Evolutionary conservation across 179 eudicot species (phyloP).

Genomic region (Gypsophila paniculata): DNA sequence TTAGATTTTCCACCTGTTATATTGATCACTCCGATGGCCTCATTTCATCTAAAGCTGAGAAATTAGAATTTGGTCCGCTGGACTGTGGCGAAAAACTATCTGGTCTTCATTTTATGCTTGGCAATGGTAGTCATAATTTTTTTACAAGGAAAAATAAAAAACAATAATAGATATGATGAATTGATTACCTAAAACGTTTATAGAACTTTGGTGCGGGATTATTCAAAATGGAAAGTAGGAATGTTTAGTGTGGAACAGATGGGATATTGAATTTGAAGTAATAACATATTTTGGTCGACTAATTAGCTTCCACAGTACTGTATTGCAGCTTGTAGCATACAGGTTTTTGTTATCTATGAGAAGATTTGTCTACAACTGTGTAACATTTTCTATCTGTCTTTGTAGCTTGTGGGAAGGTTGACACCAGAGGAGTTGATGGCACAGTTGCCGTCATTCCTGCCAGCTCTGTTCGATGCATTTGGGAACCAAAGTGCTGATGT

Average conservation of each 20-base stretch:
- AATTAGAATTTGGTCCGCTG: background rate
- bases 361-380: background rate
- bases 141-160: too few species aligned
- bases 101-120: background rate
- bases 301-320: background rate
- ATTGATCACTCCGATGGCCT: too few species aligned
- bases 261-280: background rate
- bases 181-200: too few species aligned
- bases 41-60: background rate
- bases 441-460: constrained; percentile 84
- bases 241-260: too few species aligned
- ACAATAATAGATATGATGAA: too few species aligned
- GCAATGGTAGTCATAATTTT: too few species aligned
- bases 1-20: background rate
- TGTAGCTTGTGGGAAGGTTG: constrained; percentile 85
- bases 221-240: too few species aligned
- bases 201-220: too few species aligned
- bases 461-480: constrained; percentile 93
- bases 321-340: background rate
- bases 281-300: background rate
- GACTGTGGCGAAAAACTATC: background rate
- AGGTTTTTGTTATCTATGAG: background rate
- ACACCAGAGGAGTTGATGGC: constrained; percentile 79
- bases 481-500: constrained; percentile 96
- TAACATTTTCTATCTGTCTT: constrained; percentile 16